phyloP scores from a whole-genome alignment of 2,329 filamentous ascomycete genomes.

The Beauveria australis region DNA sequence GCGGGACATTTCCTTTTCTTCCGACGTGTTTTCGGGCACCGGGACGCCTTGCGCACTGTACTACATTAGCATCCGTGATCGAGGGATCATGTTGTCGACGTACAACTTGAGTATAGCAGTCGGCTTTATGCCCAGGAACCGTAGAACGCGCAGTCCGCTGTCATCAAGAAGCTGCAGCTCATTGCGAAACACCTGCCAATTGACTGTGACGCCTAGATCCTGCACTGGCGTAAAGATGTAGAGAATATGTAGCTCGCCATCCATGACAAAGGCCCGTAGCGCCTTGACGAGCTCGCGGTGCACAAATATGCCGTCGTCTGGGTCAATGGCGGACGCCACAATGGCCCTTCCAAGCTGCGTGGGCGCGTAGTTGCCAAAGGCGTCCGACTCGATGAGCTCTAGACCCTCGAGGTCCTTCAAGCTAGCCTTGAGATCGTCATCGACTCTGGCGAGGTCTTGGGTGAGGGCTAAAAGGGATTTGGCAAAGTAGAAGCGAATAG shows the following conservation, averaged over 20 bases:
- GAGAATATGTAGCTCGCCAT: slow-evolving; percentile 71
- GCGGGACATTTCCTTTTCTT: slow-evolving; percentile 52
- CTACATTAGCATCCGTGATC: slow-evolving; percentile 15
- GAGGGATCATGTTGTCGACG: slow-evolving; percentile 16
- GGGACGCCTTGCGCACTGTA: slow-evolving; percentile 57
- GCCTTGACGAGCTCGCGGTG: slow-evolving; percentile 60
- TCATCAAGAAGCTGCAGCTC: slow-evolving; percentile 65
- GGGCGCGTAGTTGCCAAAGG: slow-evolving; percentile 45
- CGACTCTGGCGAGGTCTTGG: slow-evolving; percentile 39
- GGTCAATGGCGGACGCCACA: slow-evolving; percentile 63
- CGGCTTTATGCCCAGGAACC: slow-evolving; percentile 61
- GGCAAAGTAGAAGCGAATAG: slow-evolving; percentile 59
- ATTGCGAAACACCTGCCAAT: slow-evolving; percentile 66
- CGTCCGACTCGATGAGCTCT: slow-evolving; percentile 45
- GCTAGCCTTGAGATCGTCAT: slow-evolving; percentile 47
- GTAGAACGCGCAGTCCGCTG: slow-evolving; percentile 60
- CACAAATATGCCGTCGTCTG: slow-evolving; percentile 67
- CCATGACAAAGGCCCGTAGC: slow-evolving; percentile 67
- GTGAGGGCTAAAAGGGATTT: slow-evolving; percentile 60
- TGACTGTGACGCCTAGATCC: slow-evolving; percentile 45
- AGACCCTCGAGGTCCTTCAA: slow-evolving; percentile 48
- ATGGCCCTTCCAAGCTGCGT: slow-evolving; percentile 63
- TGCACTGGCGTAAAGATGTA: slow-evolving; percentile 72
- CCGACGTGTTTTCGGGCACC: slow-evolving; percentile 53
- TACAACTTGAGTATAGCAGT: slow-evolving; percentile 59